phyloP scores from a whole-genome alignment of 129 eudicot genomes.

The Arctium minus region DNA sequence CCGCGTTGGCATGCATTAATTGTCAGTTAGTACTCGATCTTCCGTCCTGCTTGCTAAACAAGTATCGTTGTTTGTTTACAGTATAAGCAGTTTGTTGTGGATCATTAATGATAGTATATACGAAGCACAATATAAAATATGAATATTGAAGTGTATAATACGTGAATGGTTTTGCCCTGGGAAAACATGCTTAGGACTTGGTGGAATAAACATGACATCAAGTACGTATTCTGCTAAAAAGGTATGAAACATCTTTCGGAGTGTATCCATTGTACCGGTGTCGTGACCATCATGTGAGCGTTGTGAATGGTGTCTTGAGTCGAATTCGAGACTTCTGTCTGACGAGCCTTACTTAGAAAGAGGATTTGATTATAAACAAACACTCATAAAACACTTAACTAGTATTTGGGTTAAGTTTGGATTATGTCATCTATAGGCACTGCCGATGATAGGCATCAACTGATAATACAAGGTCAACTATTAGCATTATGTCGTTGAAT shows the following conservation, averaged over 20 bases:
- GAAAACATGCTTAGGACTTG: neutral
- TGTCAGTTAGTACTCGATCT: neutral
- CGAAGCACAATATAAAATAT: neutral
- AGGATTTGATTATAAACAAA: neutral
- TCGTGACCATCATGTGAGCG: neutral
- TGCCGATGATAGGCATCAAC: neutral
- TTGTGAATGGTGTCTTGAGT: neutral
- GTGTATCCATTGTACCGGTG: neutral
- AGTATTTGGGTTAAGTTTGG: neutral
- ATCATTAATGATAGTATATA: neutral
- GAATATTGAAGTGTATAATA: neutral
- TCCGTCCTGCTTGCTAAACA: neutral
- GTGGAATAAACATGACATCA: neutral
- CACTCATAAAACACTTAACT: neutral
- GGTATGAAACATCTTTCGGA: neutral
- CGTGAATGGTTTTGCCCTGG: neutral
- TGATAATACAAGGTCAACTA: neutral
- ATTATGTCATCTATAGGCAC: neutral
- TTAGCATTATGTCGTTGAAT: neutral
- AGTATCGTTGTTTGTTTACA: neutral
- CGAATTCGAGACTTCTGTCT: neutral
- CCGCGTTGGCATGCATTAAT: neutral
- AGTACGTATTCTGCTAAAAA: neutral
- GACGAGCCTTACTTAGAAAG: neutral
- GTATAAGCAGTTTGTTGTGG: neutral